phyloP scores from a whole-genome alignment of 768 basidiomycete species.

The Amanita polypyramis region DNA sequence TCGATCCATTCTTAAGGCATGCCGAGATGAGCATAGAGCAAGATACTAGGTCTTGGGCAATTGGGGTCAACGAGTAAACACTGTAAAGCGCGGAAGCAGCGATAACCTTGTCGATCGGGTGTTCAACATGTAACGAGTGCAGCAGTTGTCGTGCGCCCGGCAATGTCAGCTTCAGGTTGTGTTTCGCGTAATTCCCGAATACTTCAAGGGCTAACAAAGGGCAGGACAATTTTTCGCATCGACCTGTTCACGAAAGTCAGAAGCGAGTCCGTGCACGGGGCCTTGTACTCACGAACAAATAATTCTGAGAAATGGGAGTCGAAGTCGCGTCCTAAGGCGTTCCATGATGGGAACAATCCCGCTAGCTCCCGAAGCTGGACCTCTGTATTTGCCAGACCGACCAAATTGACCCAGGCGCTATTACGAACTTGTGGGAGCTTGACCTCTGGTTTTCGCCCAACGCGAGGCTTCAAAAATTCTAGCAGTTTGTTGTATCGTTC shows the following conservation, averaged over 20 bases:
- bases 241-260: constrained; percentile 27
- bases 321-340: constrained; percentile 31
- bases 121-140: constrained; percentile 38
- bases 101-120: constrained; percentile 38
- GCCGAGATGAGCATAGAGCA: constrained; percentile 48
- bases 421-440: constrained; percentile 28
- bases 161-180: constrained; percentile 42
- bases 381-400: constrained; percentile 37
- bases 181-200: constrained; percentile 53
- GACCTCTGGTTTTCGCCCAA: constrained; percentile 27
- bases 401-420: constrained; percentile 38
- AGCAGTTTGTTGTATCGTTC: constrained; percentile 24
- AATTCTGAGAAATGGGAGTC: constrained; percentile 28
- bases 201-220: constrained; percentile 48
- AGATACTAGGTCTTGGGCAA: constrained; percentile 44
- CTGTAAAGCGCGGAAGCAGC: constrained; percentile 43
- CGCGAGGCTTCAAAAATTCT: constrained; percentile 24
- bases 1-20: constrained; percentile 35
- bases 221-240: constrained; percentile 48
- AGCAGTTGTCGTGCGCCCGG: constrained; percentile 45
- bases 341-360: constrained; percentile 40
- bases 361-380: constrained; percentile 38
- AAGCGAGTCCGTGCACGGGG: background rate
- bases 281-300: constrained; percentile 40
- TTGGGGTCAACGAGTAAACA: constrained; percentile 41